A percentile compares a stretch with the other conserved stretches of the same genome.
phyloP scores from a whole-genome alignment of 1,284 basidiomycete species.

The Fistulina hepatica region DNA sequence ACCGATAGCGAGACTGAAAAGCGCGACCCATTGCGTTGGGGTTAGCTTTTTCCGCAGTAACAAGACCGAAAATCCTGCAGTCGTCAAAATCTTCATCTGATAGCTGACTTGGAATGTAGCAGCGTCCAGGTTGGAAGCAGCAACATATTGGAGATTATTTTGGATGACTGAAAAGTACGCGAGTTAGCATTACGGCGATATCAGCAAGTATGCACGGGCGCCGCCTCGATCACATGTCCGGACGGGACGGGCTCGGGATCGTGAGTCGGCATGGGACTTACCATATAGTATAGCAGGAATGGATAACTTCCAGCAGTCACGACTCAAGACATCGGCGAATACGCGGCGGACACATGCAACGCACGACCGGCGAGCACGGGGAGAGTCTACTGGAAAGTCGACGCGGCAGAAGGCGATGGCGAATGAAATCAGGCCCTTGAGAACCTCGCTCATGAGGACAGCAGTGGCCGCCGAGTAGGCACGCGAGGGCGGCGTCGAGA shows the following conservation, averaged over 20 bases:
- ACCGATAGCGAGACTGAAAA: slow-evolving; percentile 71
- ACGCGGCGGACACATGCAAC: slow-evolving; percentile 41
- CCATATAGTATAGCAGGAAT: slow-evolving; percentile 77
- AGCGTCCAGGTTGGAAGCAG: slow-evolving; percentile 85
- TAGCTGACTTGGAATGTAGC: slow-evolving; percentile 95
- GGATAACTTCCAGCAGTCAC: slow-evolving; percentile 33
- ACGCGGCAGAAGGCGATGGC: slow-evolving; percentile 49
- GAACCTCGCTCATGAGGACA: slow-evolving; percentile 85
- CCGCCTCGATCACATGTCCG: too few species aligned
- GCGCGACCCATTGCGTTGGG: slow-evolving; percentile 59
- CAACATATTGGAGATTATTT: slow-evolving; percentile 94
- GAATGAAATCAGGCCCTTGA: slow-evolving; percentile 89
- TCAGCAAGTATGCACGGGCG: too few species aligned
- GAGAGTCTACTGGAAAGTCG: slow-evolving; percentile 26
- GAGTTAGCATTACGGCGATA: slow-evolving; percentile 15
- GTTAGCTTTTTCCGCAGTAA: slow-evolving; percentile 76
- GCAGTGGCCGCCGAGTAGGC: slow-evolving; percentile 89
- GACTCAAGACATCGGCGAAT: slow-evolving; percentile 37
- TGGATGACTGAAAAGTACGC: too few species aligned
- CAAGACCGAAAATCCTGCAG: slow-evolving; percentile 86
- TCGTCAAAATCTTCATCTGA: slow-evolving; percentile 97
- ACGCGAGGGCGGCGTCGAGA: slow-evolving; percentile 63
- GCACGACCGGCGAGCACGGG: slow-evolving; percentile 37
- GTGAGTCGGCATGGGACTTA: too few species aligned
- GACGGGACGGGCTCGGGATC: too few species aligned